Percentiles rank a stretch among this genome's conserved stretches.
phyloP scores from a whole-genome alignment of 495 filamentous ascomycete species.

The Aspergillus baeticus region DNA sequence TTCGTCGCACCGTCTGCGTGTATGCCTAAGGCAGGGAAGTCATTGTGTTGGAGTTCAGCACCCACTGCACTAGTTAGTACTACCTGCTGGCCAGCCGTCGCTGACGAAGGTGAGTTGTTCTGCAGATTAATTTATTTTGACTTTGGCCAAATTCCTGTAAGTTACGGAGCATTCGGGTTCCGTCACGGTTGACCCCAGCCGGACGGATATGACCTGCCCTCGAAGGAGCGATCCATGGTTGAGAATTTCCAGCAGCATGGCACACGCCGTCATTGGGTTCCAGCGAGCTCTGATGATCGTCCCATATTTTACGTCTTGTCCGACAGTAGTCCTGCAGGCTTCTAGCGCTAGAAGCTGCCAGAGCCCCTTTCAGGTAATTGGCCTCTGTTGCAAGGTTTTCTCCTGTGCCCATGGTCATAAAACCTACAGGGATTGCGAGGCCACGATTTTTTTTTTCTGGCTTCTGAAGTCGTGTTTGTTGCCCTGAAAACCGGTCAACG shows the following conservation, averaged over 20 bases:
- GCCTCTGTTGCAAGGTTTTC: neutral
- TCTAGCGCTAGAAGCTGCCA: constrained; percentile 3
- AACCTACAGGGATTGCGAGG: too few relatives aligned
- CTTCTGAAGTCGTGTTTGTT: too few relatives aligned
- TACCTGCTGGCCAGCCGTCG: neutral
- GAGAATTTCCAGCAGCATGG: constrained; percentile 24
- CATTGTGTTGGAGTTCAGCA: too few relatives aligned
- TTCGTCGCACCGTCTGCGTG: neutral
- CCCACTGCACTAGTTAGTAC: too few relatives aligned
- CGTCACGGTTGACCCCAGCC: constrained; percentile 11
- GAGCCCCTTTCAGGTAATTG: neutral
- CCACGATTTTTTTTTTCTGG: too few relatives aligned
- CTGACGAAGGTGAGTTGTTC: neutral
- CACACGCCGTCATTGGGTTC: constrained; percentile 26
- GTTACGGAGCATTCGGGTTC: constrained; percentile 1
- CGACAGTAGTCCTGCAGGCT: neutral
- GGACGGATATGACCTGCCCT: constrained; percentile 9
- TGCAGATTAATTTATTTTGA: constrained; percentile 12
- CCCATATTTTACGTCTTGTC: constrained; percentile 11
- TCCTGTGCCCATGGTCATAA: too few relatives aligned
- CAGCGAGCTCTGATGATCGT: constrained; percentile 22
- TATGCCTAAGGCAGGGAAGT: neutral
- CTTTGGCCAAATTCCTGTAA: constrained; percentile 3
- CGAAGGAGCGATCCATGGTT: constrained; percentile 20
- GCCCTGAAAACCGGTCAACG: too few relatives aligned